phyloP scores from a whole-genome alignment of 2,329 filamentous ascomycete genomes.

The Calonectria ilicicola region DNA sequence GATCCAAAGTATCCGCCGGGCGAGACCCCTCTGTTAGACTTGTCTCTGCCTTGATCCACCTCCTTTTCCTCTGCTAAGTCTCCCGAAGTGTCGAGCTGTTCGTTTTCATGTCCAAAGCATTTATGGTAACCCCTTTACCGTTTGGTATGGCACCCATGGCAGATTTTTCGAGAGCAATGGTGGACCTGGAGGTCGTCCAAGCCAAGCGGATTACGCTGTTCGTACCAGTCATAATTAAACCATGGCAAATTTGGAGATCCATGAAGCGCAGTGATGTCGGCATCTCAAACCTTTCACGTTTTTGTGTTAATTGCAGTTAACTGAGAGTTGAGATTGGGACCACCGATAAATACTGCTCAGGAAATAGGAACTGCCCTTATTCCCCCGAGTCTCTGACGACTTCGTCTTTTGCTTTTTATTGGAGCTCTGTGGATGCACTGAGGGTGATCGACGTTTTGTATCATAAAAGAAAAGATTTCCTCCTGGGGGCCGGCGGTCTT shows the following conservation, averaged over 20 bases:
- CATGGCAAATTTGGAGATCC: constrained; percentile 26
- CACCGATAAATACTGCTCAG: background rate
- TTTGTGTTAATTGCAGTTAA: background rate
- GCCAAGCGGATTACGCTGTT: constrained; percentile 34
- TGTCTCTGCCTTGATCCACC: background rate
- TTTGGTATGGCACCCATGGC: constrained; percentile 34
- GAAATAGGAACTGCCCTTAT: background rate
- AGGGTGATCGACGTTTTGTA: background rate
- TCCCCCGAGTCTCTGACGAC: background rate
- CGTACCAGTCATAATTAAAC: constrained; percentile 36
- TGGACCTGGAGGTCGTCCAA: constrained; percentile 36
- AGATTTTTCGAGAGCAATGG: constrained; percentile 19
- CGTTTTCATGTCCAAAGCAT: constrained; percentile 30
- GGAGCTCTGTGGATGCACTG: background rate
- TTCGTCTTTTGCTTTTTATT: background rate
- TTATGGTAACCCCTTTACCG: constrained; percentile 34
- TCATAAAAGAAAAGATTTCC: background rate
- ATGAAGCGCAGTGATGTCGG: constrained; percentile 34
- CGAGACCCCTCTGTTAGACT: too few species aligned
- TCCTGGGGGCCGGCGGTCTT: background rate
- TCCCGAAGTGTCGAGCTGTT: constrained; percentile 7
- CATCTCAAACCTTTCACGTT: background rate
- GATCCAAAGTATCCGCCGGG: background rate
- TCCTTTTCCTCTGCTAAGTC: background rate
- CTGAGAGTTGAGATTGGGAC: background rate